Base-by-base conservation (phyloP, 2,329 filamentous ascomycete species). In the Neopestalotiopsis sp. region DNA sequence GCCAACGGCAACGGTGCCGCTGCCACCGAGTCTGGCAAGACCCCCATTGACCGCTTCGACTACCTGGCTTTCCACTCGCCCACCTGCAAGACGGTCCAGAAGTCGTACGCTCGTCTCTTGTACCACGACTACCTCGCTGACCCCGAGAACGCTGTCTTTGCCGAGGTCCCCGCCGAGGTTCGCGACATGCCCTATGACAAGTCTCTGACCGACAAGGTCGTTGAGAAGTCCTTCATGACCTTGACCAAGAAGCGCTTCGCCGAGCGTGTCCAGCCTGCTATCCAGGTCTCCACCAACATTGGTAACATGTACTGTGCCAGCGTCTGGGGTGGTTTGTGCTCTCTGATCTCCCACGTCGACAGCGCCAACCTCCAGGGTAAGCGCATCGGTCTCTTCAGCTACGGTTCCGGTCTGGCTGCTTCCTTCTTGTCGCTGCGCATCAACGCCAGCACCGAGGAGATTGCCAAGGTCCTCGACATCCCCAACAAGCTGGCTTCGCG, bases 161-260 rank as follows among this genome's bases (percentile, higher is more conserved):
- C 88, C 70, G 92, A 94, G 73, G 92, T 95, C 49, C 88, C 93
- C 66, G 86, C 91, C 57, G 93, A 95, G 81, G 83, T 95, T 71
- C 89, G 91, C 72, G 91, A 94, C 76, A 86, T 96, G 82, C 90
- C 93, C 78, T 95, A 95, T 82, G 85, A 91, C 77, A 90, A 91
- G 82, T 95, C 93, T 3, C 82, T 96, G 75, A 90, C 89, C 71
- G 93, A 96, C 85, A 95, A 94, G 86, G 88, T 86, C 66, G 88
- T 96, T 52, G 93, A 96, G 86, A 96, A 95, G 89, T 91, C 91
- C 71, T 96, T 96, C 81, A 93, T 96, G 91, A 86, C 79, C 69
- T 86, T 95, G 75, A 91, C 91, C 80, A 95, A 96, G 89, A 95
- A 95, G 88, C 89, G 89, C 75, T 95, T 93, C 83, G 88, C 89